A percentile compares a stretch with the other conserved stretches of the same genome.
These are phyloP conservation scores for Fagopyrum tataricum DNA, from an alignment of 148 eudicot species.

Conservation along the genomic window DNA sequence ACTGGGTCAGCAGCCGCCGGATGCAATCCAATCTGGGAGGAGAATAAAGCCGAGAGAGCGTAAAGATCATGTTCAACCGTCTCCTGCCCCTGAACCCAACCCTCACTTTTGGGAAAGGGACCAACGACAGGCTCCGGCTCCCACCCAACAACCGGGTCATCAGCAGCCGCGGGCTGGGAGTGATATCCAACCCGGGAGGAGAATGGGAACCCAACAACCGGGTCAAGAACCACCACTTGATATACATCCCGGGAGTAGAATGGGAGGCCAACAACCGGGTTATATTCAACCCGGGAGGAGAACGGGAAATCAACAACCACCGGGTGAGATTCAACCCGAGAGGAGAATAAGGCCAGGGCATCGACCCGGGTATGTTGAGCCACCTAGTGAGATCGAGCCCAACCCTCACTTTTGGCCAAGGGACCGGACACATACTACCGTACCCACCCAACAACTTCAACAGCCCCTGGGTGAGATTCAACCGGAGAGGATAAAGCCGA, in stretches of 20 bases:
- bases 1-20: constrained; percentile 19
- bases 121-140: constrained; percentile 12
- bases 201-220: neutral
- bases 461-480: neutral
- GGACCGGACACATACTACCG: neutral
- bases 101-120: neutral
- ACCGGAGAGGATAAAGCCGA: neutral
- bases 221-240: neutral
- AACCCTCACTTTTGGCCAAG: constrained; percentile 14
- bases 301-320: constrained; percentile 18
- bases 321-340: constrained; percentile 16
- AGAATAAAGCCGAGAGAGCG: constrained; percentile 18
- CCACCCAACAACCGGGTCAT: neutral
- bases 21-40: constrained; percentile 15
- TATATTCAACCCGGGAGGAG: constrained; percentile 15
- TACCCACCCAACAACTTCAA: neutral
- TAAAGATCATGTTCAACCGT: neutral
- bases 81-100: neutral
- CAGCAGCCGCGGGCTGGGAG: neutral
- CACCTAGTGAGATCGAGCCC: constrained; percentile 8
- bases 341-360: constrained; percentile 19
- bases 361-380: constrained; percentile 1
- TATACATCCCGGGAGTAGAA: neutral
- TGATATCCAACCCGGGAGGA: neutral
- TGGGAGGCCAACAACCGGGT: neutral